Conservation (phyloP, 352 stramenopile species). For the Globisporangium alternatum region DNA sequence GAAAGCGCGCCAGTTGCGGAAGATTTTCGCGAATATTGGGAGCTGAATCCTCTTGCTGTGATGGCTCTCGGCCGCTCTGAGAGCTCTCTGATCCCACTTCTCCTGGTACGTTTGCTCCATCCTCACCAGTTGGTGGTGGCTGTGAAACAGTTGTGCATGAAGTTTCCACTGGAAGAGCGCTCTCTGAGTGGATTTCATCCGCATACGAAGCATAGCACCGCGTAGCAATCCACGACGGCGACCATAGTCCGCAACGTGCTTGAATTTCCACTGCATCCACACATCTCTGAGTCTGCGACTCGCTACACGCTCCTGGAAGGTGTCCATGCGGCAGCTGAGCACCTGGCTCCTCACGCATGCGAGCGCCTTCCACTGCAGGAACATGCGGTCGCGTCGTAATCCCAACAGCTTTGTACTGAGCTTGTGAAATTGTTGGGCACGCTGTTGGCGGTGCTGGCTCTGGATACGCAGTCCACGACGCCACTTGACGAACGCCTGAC, state of each 20-base stretch:
- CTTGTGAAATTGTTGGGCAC: slow-evolving; percentile 26
- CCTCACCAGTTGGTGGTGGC: not conserved
- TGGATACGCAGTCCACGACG: slow-evolving; percentile 53
- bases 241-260: not conserved
- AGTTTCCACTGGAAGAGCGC: slow-evolving; percentile 11
- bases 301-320: slow-evolving; percentile 34
- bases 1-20: slow-evolving; percentile 8
- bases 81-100: slow-evolving; percentile 1
- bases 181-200: not conserved
- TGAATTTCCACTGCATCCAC: slow-evolving; percentile 28
- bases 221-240: slow-evolving; percentile 2
- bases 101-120: not conserved
- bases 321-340: slow-evolving; percentile 39
- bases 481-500: slow-evolving; percentile 49
- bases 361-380: slow-evolving; percentile 33
- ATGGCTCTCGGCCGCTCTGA: slow-evolving; percentile 1
- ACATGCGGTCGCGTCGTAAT: slow-evolving; percentile 34
- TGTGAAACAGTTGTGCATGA: not conserved
- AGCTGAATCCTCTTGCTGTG: not conserved
- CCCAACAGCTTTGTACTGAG: slow-evolving; percentile 19
- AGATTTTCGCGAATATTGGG: not conserved
- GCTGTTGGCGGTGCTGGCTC: slow-evolving; percentile 31
- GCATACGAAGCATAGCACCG: not conserved
- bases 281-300: slow-evolving; percentile 17
- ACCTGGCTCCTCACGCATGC: slow-evolving; percentile 27